Conservation (phyloP, 495 filamentous ascomycete species). For the Terfezia boudieri region DNA sequence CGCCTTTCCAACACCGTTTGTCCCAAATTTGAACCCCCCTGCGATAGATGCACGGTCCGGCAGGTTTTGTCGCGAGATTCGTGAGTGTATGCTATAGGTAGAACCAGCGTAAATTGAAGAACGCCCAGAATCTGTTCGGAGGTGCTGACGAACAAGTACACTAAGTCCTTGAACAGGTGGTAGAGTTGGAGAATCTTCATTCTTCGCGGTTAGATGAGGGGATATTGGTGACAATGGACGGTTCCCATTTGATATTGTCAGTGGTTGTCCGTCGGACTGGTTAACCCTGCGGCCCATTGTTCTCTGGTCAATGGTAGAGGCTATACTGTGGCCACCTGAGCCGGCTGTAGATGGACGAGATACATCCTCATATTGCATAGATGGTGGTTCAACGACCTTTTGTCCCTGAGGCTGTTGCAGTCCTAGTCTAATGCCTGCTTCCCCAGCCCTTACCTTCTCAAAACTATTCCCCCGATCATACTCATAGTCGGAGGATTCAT, state of each 20-base stretch:
- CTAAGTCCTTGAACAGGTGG: slow-evolving; percentile 50
- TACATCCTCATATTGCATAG: not conserved
- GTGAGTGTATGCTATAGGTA: slow-evolving; percentile 14
- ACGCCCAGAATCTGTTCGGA: slow-evolving; percentile 57
- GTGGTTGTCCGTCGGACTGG: not conserved
- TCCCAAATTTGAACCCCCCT: slow-evolving; percentile 1
- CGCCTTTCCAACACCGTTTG: not conserved
- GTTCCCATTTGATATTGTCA: slow-evolving; percentile 18
- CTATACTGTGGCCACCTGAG: not conserved
- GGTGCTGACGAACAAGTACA: slow-evolving; percentile 65
- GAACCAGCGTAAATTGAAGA: slow-evolving; percentile 46
- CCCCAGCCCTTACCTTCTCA: not conserved
- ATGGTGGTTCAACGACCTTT: not conserved
- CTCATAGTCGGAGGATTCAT: slow-evolving; percentile 3
- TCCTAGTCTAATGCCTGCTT: not conserved
- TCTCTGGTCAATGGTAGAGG: not conserved
- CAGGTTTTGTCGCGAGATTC: slow-evolving; percentile 3
- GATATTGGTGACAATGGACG: slow-evolving; percentile 7
- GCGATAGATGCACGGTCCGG: not conserved
- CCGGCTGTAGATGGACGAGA: not conserved
- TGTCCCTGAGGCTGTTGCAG: not conserved
- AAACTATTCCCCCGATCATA: not conserved
- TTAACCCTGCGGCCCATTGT: not conserved
- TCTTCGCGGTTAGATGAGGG: not conserved
- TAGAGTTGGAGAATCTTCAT: slow-evolving; percentile 57